Evolutionary conservation across 2,329 filamentous ascomycete species (phyloP).

Genomic region (Sarocladium kiliense): DNA sequence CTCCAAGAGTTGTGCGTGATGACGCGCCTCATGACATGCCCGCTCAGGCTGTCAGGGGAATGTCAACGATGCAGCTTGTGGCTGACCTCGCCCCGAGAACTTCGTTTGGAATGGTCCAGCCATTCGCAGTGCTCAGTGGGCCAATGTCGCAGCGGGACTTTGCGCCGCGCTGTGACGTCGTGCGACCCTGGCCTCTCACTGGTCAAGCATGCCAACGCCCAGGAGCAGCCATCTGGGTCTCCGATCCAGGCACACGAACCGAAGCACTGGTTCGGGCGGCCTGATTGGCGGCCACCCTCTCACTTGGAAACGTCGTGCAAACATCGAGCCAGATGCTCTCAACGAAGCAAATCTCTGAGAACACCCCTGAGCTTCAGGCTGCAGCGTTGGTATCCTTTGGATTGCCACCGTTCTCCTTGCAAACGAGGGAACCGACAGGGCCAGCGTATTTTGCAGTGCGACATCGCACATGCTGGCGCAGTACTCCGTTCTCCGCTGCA

Average conservation of each 20-base stretch:
- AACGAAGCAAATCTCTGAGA: background rate
- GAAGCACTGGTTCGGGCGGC: slow-evolving; percentile 17
- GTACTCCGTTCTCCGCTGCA: background rate
- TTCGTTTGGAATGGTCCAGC: background rate
- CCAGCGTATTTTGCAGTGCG: background rate
- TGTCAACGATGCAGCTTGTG: background rate
- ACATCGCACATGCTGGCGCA: background rate
- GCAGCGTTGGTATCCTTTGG: background rate
- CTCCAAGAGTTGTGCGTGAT: background rate
- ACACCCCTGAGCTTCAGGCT: background rate
- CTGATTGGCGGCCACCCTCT: slow-evolving; percentile 22
- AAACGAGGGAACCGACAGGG: background rate
- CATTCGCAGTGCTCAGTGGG: background rate
- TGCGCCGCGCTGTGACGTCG: slow-evolving; percentile 11
- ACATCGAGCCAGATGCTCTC: slow-evolving; percentile 8
- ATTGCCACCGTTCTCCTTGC: background rate
- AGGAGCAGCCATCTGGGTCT: background rate
- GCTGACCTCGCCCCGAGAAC: background rate
- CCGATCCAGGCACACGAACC: slow-evolving; percentile 6
- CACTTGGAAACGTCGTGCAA: slow-evolving; percentile 16
- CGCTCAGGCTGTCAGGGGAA: background rate
- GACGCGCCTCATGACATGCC: background rate
- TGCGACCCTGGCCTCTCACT: slow-evolving; percentile 1
- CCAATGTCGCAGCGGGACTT: slow-evolving; percentile 9
- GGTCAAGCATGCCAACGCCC: slow-evolving; percentile 2